These are phyloP conservation scores for Schizophyllum commune DNA, from an alignment of 1,284 basidiomycete species.

Conservation along the genomic window DNA sequence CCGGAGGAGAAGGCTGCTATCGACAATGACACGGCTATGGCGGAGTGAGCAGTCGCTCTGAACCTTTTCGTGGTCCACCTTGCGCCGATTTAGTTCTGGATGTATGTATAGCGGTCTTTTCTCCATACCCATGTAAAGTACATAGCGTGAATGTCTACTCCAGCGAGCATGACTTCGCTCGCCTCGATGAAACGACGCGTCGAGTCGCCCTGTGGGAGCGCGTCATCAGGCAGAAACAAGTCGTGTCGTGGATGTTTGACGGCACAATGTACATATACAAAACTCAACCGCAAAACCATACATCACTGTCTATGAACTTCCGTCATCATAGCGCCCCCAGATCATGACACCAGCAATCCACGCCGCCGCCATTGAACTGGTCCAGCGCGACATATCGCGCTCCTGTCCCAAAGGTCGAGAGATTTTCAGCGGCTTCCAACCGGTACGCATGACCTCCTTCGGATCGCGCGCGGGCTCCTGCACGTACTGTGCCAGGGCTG, in stretches of 20 bases:
- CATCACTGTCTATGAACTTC: too few species aligned
- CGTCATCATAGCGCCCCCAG: too few species aligned
- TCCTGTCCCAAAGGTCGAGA: not conserved
- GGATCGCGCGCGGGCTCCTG: not conserved
- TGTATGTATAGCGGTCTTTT: not conserved
- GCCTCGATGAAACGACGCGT: too few species aligned
- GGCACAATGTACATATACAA: too few species aligned
- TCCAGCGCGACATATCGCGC: not conserved
- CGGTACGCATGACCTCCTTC: not conserved
- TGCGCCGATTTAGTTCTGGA: not conserved
- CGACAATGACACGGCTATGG: not conserved
- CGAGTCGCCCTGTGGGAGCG: too few species aligned
- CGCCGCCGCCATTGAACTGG: too few species aligned
- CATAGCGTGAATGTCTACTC: not conserved
- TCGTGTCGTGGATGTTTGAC: too few species aligned
- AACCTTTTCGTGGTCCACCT: not conserved
- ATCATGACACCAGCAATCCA: too few species aligned
- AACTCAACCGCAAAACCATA: too few species aligned
- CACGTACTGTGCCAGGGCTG: not conserved
- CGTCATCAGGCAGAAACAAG: too few species aligned
- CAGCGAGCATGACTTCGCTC: too few species aligned
- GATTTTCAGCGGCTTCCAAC: not conserved
- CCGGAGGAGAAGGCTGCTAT: conserved; percentile 50
- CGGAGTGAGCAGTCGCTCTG: not conserved
- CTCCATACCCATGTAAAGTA: not conserved